Conservation (phyloP, 2,329 filamentous ascomycete genomes). For the Albifimbria verrucaria region DNA sequence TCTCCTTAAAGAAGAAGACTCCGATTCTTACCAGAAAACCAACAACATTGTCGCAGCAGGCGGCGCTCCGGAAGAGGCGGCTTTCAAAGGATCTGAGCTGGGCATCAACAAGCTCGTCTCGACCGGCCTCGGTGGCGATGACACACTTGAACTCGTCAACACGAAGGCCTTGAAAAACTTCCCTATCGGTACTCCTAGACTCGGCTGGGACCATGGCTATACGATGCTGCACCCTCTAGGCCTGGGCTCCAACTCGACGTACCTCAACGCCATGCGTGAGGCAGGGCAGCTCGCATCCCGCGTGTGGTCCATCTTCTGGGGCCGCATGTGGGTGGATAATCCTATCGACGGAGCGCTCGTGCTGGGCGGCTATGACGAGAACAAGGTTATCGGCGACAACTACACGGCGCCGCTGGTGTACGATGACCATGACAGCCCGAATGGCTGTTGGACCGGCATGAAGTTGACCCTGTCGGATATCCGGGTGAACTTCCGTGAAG, state of each 20-base stretch:
- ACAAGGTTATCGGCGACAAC: conserved; percentile 25
- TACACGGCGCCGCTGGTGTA: conserved; percentile 20
- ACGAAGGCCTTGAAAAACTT: conserved; percentile 5
- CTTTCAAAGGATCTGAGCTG: conserved; percentile 12
- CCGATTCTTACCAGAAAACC: conserved; percentile 9
- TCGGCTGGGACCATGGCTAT: conserved; percentile 23
- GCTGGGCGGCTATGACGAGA: conserved; percentile 28
- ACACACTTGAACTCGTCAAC: conserved; percentile 10
- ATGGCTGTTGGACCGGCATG: conserved; percentile 19
- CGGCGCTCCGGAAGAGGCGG: conserved; percentile 11
- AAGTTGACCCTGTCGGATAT: conserved; percentile 18
- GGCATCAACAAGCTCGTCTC: conserved; percentile 18
- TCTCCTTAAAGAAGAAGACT: conserved; percentile 13
- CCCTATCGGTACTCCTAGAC: conserved; percentile 22
- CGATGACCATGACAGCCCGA: conserved; percentile 9
- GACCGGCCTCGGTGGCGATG: conserved; percentile 17
- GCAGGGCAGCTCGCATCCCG: conserved; percentile 20
- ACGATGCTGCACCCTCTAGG: conserved; percentile 23
- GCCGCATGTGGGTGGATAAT: conserved; percentile 23
- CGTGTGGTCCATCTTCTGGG: conserved; percentile 35
- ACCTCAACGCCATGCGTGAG: conserved; percentile 19
- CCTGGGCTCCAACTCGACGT: conserved; percentile 26
- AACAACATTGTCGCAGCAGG: conserved; percentile 14
- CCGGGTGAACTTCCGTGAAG: conserved; percentile 22
- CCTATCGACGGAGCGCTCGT: conserved; percentile 26